These are phyloP conservation scores for Sporisorium exsertum DNA, from an alignment of 1,284 basidiomycete species.

Conservation along the genomic window DNA sequence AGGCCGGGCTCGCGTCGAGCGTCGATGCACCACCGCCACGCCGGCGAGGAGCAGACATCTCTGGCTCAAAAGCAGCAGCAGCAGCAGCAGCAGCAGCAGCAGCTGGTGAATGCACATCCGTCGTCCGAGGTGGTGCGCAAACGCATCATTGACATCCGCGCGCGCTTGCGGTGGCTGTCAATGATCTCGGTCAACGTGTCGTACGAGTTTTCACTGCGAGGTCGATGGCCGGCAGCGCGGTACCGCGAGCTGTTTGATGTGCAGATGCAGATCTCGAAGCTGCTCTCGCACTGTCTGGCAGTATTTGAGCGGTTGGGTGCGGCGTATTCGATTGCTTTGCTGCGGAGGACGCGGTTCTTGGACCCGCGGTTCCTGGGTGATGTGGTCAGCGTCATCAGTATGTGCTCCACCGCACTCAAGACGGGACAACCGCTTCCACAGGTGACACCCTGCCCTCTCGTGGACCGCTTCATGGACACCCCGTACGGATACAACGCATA, in stretches of 20 bases:
- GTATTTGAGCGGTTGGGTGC: slow-evolving; percentile 48
- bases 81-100: not conserved
- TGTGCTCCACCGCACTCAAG: slow-evolving; percentile 75
- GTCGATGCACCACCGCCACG: slow-evolving; percentile 14
- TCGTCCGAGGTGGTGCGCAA: slow-evolving; percentile 41
- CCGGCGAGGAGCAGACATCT: not conserved
- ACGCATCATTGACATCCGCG: slow-evolving; percentile 65
- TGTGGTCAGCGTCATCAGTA: slow-evolving; percentile 69
- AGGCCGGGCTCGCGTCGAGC: slow-evolving; percentile 11
- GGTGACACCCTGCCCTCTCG: slow-evolving; percentile 83
- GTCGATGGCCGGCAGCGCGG: slow-evolving; percentile 59
- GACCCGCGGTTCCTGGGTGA: slow-evolving; percentile 87
- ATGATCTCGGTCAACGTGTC: slow-evolving; percentile 68
- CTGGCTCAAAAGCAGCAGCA: not conserved
- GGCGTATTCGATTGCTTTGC: slow-evolving; percentile 74
- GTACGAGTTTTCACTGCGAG: slow-evolving; percentile 69
- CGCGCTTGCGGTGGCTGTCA: slow-evolving; percentile 69
- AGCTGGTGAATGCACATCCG: slow-evolving; percentile 27
- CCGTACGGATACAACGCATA: slow-evolving; percentile 68
- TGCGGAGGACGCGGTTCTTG: slow-evolving; percentile 79
- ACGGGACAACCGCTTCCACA: slow-evolving; percentile 83
- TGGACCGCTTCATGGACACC: slow-evolving; percentile 76
- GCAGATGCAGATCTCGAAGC: slow-evolving; percentile 60
- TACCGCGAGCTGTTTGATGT: slow-evolving; percentile 50
- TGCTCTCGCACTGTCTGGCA: slow-evolving; percentile 74